Evolutionary conservation across 768 basidiomycete species (phyloP), one percentile per base, ranked within the genome.

Genomic region (Trametes maxima): DNA sequence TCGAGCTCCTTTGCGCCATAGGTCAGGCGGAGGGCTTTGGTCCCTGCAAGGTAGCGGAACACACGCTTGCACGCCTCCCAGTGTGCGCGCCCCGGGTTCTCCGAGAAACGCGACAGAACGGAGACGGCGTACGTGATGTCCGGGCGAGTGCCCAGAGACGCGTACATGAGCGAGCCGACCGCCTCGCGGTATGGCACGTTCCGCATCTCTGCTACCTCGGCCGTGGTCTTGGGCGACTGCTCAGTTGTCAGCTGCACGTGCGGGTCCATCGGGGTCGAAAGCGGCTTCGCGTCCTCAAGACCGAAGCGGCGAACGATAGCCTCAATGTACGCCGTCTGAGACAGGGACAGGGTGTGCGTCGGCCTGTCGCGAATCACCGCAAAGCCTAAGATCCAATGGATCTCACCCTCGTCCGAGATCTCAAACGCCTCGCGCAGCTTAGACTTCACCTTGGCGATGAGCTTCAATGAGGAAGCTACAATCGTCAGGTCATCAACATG

Each of bases 81-180:
- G 63, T 78, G 76, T 0, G 47, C 54, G 0, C 39, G 54, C 1
- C 69, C 66, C 0, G 76, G 78, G n/a, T 67, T 67, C 0, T 73
- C 60, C 12, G 64, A 70, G 67, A 66, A 77, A 25, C 74, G 73
- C 0, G 74, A 65, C 1, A 80, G 71, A 0, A 52, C 21, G 35
- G 67, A 62, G 10, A 77, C 74, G 5, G 73, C 65, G 46, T 65
- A 75, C 0, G 74, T 64, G 12, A 80, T 67, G 43, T 82, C 76
- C 0, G 78, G 77, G 0, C 70, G 65, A 1, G 77, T 76, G 7
- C 67, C 68, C 2, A 75, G 54, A 2, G 75, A 64, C 0, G 75
- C 58, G 54, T 72, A 72, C 42, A 69, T 67, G 8, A 73, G 64
- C 4, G 63, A 43, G 11, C 70, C 71, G 16, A 74, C 44, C n/a